Percentiles rank a stretch among this genome's conserved stretches.
Conservation (phyloP, 1,284 basidiomycete genomes). For the Ceratobasidium sp. region DNA sequence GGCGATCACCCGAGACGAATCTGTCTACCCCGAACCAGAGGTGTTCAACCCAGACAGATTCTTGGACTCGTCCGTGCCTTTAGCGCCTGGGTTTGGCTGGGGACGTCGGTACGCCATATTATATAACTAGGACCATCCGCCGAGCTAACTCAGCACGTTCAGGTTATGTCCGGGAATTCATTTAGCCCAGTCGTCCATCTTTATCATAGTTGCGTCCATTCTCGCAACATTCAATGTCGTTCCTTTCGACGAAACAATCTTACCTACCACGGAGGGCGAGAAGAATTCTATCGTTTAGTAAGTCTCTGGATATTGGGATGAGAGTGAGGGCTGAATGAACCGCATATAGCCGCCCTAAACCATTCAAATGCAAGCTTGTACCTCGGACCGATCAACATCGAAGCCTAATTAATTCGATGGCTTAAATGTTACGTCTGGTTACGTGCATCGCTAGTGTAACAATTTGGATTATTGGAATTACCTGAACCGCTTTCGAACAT, state of each 20-base stretch:
- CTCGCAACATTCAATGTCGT: constrained; percentile 1
- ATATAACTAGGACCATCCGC: neutral
- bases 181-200: constrained; percentile 28
- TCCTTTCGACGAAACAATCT: neutral
- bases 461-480: no score
- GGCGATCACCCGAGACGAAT: constrained; percentile 26
- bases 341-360: constrained; percentile 7
- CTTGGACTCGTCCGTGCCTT: constrained; percentile 16
- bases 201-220: constrained; percentile 22
- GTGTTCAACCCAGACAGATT: constrained; percentile 31
- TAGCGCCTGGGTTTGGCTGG: constrained; percentile 40
- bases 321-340: no score
- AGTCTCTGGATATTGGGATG: neutral
- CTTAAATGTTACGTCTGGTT: no score
- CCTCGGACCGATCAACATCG: neutral
- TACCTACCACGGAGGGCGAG: neutral
- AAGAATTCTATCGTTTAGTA: constrained; percentile 11
- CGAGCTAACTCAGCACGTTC: neutral
- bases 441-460: no score
- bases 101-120: constrained; percentile 24
- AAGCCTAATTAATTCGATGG: neutral
- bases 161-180: constrained; percentile 36
- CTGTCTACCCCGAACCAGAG: constrained; percentile 17
- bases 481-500: no score
- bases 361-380: constrained; percentile 24